Percentiles rank a stretch among this genome's conserved stretches.
These are phyloP conservation scores for Przewalskia tangutica DNA, from an alignment of 257 asterid genomes.

Conservation along the genomic window DNA sequence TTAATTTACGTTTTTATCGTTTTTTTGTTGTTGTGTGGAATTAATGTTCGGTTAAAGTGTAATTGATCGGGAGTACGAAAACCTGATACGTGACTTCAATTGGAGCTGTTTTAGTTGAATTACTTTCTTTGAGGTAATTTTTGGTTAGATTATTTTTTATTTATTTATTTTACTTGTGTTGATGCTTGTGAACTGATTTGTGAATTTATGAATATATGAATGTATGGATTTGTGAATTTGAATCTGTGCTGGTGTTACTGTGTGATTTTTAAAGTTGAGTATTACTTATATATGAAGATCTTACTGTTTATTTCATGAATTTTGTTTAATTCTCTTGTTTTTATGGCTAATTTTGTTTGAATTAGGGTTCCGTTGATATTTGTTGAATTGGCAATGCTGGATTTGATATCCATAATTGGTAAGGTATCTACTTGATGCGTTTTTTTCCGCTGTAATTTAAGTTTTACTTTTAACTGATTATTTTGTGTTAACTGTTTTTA, in stretches of 20 bases:
- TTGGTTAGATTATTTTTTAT: conserved; percentile 4
- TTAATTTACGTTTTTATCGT: background rate
- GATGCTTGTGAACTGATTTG: conserved; percentile 6
- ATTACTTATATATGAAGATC: conserved; percentile 11
- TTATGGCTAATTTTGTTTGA: conserved; percentile 15
- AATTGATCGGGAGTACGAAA: conserved; percentile 14
- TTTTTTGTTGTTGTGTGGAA: background rate
- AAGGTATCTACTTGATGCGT: conserved; percentile 6
- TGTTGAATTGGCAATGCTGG: conserved; percentile 39
- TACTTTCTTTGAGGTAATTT: background rate
- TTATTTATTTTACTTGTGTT: background rate
- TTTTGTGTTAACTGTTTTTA: background rate
- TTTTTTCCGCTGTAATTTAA: background rate
- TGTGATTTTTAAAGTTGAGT: background rate
- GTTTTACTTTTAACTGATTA: background rate
- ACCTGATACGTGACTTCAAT: background rate
- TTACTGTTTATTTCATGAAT: conserved; percentile 2
- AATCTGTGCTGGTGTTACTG: background rate
- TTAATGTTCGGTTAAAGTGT: background rate
- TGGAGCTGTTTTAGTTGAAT: background rate
- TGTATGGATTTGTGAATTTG: background rate
- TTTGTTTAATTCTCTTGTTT: conserved; percentile 9
- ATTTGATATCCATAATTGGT: conserved; percentile 45
- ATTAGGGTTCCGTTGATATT: conserved; percentile 44
- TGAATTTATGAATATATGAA: background rate